These are phyloP conservation scores for Bruguiera hainesii DNA, from an alignment of 441 rosid genomes.

Conservation along the genomic window DNA sequence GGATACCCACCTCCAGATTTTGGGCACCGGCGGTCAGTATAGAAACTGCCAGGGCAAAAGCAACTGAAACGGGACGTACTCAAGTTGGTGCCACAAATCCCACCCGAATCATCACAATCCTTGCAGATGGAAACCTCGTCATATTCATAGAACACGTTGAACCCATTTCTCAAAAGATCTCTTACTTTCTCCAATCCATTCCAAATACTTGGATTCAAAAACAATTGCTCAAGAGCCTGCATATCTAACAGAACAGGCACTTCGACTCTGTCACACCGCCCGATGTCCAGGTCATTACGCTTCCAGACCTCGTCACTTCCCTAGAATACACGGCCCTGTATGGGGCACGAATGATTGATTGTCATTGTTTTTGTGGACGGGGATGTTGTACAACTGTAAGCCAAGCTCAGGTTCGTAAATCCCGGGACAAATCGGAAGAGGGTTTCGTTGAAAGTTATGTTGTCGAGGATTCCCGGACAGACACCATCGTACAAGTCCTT, in stretches of 20 bases:
- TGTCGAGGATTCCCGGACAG: not conserved
- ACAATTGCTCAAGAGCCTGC: not conserved
- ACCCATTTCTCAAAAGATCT: not conserved
- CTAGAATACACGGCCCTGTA: not conserved
- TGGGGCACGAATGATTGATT: not conserved
- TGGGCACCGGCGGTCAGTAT: not conserved
- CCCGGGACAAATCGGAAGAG: no score
- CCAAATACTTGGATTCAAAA: no score
- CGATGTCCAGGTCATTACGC: no score
- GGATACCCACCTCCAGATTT: not conserved
- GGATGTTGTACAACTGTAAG: slow-evolving; percentile 1
- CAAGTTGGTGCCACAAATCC: not conserved
- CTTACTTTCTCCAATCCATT: not conserved
- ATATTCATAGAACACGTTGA: not conserved
- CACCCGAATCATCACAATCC: not conserved
- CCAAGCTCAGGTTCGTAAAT: not conserved
- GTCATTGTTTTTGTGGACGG: not conserved
- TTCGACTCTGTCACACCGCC: not conserved
- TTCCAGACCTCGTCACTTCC: not conserved
- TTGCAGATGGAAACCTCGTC: not conserved
- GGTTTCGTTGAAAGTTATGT: not conserved
- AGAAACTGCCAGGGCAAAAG: slow-evolving; percentile 6
- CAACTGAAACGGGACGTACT: not conserved
- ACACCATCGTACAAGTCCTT: not conserved
- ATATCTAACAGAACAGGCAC: not conserved